Percentiles rank a stretch among this genome's conserved stretches.
These are phyloP conservation scores for Moringa oleifera DNA, from an alignment of 345 rosid species.

Conservation along the genomic window DNA sequence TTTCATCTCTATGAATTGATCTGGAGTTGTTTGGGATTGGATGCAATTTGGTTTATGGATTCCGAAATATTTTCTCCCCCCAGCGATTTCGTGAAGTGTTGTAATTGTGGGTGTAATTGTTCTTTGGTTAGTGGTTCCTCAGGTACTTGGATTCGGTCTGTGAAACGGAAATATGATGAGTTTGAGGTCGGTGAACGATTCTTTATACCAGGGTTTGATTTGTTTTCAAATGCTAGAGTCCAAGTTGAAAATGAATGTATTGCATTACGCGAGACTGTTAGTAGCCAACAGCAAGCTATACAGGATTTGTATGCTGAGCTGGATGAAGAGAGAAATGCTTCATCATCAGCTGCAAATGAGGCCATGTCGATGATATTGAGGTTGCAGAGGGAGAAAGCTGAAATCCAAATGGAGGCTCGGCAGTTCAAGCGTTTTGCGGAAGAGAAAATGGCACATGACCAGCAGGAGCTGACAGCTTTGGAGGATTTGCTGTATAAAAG, in stretches of 20 bases:
- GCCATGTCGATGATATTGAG: constrained; percentile 98
- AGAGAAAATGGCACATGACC: constrained; percentile 95
- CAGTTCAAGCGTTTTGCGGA: constrained; percentile 87
- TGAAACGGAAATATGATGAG: constrained; percentile 65
- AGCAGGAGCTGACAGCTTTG: constrained; percentile 60
- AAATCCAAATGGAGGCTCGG: constrained; percentile 82
- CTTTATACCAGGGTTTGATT: constrained; percentile 46
- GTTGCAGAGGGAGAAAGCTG: constrained; percentile 97
- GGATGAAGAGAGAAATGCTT: constrained; percentile 95
- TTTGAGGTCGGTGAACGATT: constrained; percentile 46
- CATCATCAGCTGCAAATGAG: constrained; percentile 90
- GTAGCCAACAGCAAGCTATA: constrained; percentile 65
- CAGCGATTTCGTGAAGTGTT: constrained; percentile 36
- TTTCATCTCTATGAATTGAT: neutral
- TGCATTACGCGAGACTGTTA: constrained; percentile 69
- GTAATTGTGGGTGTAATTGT: constrained; percentile 65
- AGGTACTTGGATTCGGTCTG: constrained; percentile 54
- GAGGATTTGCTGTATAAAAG: constrained; percentile 87
- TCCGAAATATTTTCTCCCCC: constrained; percentile 31
- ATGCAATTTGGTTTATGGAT: constrained; percentile 45
- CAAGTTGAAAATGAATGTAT: constrained; percentile 74
- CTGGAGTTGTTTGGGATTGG: constrained; percentile 12
- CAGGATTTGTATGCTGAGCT: constrained; percentile 63
- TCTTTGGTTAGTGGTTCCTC: constrained; percentile 27
- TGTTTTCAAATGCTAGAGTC: constrained; percentile 52